Percentiles rank a stretch among this genome's conserved stretches.
phyloP scores from a whole-genome alignment of 225 moss, liverwort and hornwort genomes.

The Pseudisothecium myosuroides region DNA sequence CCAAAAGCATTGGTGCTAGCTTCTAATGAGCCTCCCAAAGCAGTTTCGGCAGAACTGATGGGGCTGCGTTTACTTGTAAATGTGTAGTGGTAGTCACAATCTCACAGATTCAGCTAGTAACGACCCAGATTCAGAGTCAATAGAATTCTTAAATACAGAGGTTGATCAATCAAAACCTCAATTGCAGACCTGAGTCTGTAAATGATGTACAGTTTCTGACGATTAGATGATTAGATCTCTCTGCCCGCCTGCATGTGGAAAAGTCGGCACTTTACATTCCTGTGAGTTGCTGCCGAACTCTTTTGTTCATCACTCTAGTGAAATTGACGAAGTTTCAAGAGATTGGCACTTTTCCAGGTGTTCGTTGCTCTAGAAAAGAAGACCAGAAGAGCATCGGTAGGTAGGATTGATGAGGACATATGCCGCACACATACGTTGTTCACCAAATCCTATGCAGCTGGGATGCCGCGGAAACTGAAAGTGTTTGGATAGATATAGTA shows the following conservation, averaged over 20 bases:
- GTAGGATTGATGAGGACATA: constrained; percentile 47
- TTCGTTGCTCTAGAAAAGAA: constrained; percentile 50
- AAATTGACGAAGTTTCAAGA: background rate
- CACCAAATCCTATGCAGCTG: constrained; percentile 6
- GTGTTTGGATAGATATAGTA: constrained; percentile 17
- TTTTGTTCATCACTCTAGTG: background rate
- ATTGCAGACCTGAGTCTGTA: background rate
- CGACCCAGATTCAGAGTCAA: background rate
- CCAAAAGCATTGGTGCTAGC: background rate
- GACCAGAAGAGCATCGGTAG: constrained; percentile 62
- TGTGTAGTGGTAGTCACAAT: background rate
- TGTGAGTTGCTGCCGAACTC: background rate
- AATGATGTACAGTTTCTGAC: background rate
- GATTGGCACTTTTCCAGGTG: background rate
- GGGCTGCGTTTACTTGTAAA: background rate
- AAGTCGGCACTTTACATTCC: background rate
- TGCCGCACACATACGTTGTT: constrained; percentile 21
- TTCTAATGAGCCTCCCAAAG: background rate
- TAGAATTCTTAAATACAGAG: background rate
- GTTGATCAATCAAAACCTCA: background rate
- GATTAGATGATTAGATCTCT: background rate
- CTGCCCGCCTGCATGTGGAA: background rate
- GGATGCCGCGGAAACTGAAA: constrained; percentile 19
- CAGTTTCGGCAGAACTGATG: background rate
- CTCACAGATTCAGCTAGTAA: background rate